Percentiles rank a stretch among this genome's conserved stretches.
Conservation (phyloP, 257 asterid species). For the Ophiorrhiza pumila region DNA sequence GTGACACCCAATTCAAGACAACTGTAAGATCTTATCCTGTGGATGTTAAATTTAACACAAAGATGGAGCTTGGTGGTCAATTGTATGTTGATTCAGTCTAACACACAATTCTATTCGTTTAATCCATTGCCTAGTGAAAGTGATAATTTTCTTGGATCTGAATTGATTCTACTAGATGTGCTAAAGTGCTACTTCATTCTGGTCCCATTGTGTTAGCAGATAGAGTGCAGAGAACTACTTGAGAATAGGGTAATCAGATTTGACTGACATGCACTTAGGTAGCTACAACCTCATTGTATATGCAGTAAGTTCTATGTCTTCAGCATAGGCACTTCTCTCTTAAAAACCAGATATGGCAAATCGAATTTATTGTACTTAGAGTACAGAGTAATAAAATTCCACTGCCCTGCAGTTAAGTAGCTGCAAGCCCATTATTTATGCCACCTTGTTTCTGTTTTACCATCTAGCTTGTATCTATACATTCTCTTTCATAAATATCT, state of each 20-base stretch:
- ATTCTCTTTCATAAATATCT: not conserved
- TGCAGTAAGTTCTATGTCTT: not conserved
- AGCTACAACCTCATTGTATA: not conserved
- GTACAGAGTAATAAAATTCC: not conserved
- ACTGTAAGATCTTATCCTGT: not conserved
- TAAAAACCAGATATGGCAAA: not conserved
- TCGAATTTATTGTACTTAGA: not conserved
- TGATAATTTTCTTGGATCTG: not conserved
- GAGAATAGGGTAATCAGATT: not conserved
- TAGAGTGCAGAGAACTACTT: not conserved
- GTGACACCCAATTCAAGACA: not conserved
- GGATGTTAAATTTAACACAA: not conserved
- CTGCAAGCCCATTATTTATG: not conserved
- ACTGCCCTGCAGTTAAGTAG: not conserved
- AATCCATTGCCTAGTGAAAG: not conserved
- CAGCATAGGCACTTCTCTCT: not conserved
- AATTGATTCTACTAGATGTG: not conserved
- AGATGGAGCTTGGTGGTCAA: not conserved
- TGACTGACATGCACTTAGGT: not conserved
- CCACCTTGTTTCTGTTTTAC: not conserved
- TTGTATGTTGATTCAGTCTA: not conserved
- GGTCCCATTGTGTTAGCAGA: not conserved
- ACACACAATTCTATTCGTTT: not conserved
- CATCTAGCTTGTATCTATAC: not conserved
- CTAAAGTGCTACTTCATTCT: not conserved